Base-by-base conservation (phyloP, 805 yeast genomes). In the Sugiyamaella smithiae region DNA sequence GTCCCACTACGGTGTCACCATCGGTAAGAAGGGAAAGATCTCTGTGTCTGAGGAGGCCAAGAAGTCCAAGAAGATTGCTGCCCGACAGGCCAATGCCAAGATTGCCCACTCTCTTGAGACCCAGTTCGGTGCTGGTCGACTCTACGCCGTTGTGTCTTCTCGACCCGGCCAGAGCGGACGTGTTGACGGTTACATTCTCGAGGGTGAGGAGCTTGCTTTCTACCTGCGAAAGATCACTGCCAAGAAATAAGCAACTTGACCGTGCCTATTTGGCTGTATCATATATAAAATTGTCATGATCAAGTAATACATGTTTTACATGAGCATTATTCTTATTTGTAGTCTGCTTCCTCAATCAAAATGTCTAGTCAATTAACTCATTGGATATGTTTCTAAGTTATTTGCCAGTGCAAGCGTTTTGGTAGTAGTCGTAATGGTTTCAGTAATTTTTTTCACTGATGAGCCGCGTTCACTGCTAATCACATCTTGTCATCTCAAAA, bases 91-190 rank as follows among this genome's bases (percentile, higher is more conserved):
- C 60, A 72, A 77, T 60, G 82, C 98, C 67, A 80, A 82, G 79
- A 80, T 89, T 68, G 97, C 90, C 78, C 74, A 80, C 61, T 84
- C 96, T 68, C 91, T 93, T 67, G 91, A 88, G 72, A 72, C 91
- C 70, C 99, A 93, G 82, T 93, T 93, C 86, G 84, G 85, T 76
- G 89, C 98, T 67, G 99, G 99, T 83, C 90, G 91, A 80, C 85
- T 93, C 70, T 93, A 93, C 83, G 99, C 99, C 76, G 82, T 81
- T 75, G 88, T 93, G 74, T 89, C 99, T 64, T 93, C 99, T 53
- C 89, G 99, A 84, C 99, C 99, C 76, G 99, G 99, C 78, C 99
- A 93, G 84, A 86, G 96, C 65, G 99, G 99, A 78, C 95, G 99
- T 82, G 85, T 89, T 80, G 99, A 93, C 76, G 99, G 99, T 80